Evolutionary conservation across 768 basidiomycete genomes (phyloP).

Genomic region (Cubamyces sp.): DNA sequence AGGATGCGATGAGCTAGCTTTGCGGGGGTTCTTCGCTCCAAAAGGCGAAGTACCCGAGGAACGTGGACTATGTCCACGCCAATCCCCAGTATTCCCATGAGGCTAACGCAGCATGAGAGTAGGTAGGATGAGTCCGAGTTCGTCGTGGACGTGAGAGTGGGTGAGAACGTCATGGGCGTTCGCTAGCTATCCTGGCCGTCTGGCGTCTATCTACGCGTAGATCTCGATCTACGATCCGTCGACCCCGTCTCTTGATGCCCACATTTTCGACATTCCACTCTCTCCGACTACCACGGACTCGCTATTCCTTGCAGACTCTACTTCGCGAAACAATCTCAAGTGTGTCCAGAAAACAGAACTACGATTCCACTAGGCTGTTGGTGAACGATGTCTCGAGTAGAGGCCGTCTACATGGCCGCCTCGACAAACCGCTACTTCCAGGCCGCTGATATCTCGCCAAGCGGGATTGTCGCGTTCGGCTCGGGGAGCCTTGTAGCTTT

Average conservation of each 20-base stretch:
- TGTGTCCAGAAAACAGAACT: background rate
- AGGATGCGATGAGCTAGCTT: constrained; percentile 67
- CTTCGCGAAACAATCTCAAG: too few species aligned
- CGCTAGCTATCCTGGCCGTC: background rate
- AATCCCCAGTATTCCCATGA: constrained; percentile 56
- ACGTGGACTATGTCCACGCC: constrained; percentile 63
- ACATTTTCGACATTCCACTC: background rate
- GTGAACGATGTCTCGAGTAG: constrained; percentile 20
- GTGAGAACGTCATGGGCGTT: constrained; percentile 3
- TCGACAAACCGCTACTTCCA: constrained; percentile 51
- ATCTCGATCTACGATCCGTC: constrained; percentile 16
- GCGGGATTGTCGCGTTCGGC: constrained; percentile 57
- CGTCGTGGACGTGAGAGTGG: background rate
- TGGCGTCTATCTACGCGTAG: constrained; percentile 5
- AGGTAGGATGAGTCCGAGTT: background rate
- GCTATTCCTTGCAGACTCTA: too few species aligned
- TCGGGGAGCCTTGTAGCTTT: constrained; percentile 58
- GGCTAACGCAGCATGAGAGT: constrained; percentile 1
- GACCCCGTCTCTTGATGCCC: background rate
- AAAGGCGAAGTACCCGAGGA: constrained; percentile 62
- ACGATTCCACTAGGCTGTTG: background rate
- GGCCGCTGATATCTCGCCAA: constrained; percentile 41
- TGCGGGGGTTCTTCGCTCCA: constrained; percentile 49
- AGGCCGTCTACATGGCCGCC: constrained; percentile 49
- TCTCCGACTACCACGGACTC: too few species aligned